phyloP scores from a whole-genome alignment of 306 rosid genomes.

The Lupinus albus region DNA sequence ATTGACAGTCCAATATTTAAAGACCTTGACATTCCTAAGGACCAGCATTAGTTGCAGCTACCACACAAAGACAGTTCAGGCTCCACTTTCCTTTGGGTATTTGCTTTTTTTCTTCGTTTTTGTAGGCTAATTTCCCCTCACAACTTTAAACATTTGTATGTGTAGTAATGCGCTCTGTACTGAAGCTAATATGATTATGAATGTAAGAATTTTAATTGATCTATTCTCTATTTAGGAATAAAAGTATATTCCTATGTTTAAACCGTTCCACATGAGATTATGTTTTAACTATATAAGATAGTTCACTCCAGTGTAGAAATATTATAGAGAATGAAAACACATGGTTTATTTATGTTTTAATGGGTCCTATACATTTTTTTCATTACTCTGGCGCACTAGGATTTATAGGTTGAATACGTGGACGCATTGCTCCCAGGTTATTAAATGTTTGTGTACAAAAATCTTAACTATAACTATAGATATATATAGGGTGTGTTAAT shows the following conservation, averaged over 20 bases:
- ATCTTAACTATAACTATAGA: no score
- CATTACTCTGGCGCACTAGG: no score
- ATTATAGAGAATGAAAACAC: neutral
- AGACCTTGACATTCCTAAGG: constrained; percentile 53
- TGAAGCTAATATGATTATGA: constrained; percentile 22
- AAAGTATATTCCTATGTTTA: constrained; percentile 4
- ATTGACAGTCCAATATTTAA: constrained; percentile 64
- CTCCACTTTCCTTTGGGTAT: constrained; percentile 36
- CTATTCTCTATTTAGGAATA: constrained; percentile 10
- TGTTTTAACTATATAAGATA: neutral
- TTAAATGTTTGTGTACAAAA: no score
- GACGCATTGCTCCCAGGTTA: no score
- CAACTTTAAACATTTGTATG: constrained; percentile 11
- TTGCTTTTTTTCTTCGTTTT: constrained; percentile 30
- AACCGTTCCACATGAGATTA: neutral
- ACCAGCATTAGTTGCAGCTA: constrained; percentile 42
- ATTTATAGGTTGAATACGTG: no score
- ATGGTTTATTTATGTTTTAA: neutral
- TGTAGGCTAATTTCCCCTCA: constrained; percentile 35
- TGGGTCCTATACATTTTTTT: no score
- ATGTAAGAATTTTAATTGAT: constrained; percentile 26
- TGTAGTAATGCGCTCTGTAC: constrained; percentile 18
- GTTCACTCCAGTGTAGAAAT: neutral
- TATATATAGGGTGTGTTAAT: no score
- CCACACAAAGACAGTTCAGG: constrained; percentile 17